Evolutionary conservation across 352 stramenopile species (phyloP).

Genomic region (Globisporangium orthogonon): DNA sequence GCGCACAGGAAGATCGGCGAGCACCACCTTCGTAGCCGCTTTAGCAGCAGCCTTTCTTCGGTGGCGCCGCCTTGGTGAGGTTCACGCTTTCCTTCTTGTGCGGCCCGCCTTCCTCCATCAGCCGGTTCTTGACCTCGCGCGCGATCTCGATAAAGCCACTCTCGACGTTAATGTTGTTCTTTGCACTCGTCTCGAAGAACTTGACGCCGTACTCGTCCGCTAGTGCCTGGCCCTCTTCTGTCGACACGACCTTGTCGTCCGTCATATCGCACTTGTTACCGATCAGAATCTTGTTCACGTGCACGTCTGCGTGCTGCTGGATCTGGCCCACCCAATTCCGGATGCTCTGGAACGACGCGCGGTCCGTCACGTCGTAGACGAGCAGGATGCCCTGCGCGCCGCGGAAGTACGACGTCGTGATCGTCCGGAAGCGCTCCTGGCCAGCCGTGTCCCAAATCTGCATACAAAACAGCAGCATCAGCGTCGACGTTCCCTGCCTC

Average conservation of each 20-base stretch:
- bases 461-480: too few relatives aligned
- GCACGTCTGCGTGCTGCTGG: constrained; percentile 97
- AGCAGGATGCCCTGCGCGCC: constrained; percentile 98
- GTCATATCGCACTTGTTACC: constrained; percentile 99
- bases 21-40: constrained; percentile 6
- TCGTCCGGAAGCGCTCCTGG: constrained; percentile 98
- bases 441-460: constrained; percentile 98
- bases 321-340: constrained; percentile 98
- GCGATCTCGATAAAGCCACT: constrained; percentile 86
- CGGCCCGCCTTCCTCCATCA: constrained; percentile 84
- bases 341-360: constrained; percentile 96
- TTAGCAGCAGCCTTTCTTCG: constrained; percentile 87
- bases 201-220: constrained; percentile 93
- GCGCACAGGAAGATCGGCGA: neutral
- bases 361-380: constrained; percentile 98
- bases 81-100: constrained; percentile 86
- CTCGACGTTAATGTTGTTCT: constrained; percentile 96
- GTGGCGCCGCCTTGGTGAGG: constrained; percentile 62
- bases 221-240: constrained; percentile 92
- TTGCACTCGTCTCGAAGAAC: constrained; percentile 94
- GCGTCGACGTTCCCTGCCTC: too few relatives aligned
- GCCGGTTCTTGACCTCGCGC: constrained; percentile 85
- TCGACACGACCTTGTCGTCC: constrained; percentile 95
- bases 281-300: constrained; percentile 99
- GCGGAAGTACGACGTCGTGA: constrained; percentile 99